These are phyloP conservation scores for Colletotrichum camelliae DNA, from an alignment of 2,329 filamentous ascomycete genomes.

Conservation along the genomic window DNA sequence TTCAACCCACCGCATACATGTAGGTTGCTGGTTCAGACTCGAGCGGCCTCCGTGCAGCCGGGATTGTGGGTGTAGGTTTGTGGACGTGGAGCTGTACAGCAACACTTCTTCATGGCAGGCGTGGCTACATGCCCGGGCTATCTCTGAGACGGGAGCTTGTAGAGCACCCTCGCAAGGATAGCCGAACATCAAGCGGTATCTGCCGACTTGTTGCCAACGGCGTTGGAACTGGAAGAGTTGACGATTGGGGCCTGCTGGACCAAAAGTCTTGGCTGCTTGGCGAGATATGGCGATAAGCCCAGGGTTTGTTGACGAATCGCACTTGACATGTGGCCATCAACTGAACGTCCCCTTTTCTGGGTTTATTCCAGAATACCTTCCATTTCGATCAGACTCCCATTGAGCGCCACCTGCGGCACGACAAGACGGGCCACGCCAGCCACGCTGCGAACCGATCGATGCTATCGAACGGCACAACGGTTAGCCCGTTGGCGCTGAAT, in stretches of 20 bases:
- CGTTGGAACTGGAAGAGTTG: not conserved
- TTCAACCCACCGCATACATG: not conserved
- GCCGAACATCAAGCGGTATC: not conserved
- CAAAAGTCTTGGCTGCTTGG: not conserved
- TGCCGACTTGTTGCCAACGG: not conserved
- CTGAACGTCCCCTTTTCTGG: not conserved
- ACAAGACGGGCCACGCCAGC: not conserved
- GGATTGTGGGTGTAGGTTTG: not conserved
- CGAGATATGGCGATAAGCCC: constrained; percentile 6
- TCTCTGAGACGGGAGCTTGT: not conserved
- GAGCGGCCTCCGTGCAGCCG: not conserved
- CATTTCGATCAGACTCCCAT: not conserved
- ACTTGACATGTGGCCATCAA: not conserved
- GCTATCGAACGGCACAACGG: not conserved
- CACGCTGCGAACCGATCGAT: not conserved
- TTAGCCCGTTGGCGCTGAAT: not conserved
- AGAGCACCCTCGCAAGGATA: not conserved
- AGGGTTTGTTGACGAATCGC: constrained; percentile 8
- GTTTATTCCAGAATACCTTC: not conserved
- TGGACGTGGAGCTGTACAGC: not conserved
- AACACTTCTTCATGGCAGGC: not conserved
- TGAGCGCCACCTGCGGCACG: not conserved
- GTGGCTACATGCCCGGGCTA: not conserved
- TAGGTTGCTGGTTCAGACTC: not conserved
- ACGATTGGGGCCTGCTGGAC: not conserved